A percentile compares a stretch with the other conserved stretches of the same genome.
These are phyloP conservation scores for Pulveroboletus sp. DNA, from an alignment of 768 basidiomycete species.

Conservation along the genomic window DNA sequence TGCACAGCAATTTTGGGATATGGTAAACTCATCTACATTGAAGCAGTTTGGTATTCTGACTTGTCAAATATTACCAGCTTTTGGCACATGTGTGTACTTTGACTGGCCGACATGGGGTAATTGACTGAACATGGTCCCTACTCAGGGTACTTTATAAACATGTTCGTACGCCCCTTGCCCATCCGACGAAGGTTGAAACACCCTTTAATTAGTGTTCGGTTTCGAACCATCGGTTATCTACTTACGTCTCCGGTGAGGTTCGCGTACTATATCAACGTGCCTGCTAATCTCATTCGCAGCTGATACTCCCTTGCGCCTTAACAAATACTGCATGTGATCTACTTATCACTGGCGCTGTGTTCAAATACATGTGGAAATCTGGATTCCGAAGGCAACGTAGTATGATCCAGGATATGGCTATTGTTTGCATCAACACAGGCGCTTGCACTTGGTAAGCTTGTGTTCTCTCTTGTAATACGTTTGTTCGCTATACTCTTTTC, in stretches of 20 bases:
- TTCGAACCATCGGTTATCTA: neutral
- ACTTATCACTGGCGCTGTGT: neutral
- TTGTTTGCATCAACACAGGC: conserved; percentile 13
- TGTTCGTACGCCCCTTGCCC: conserved; percentile 1
- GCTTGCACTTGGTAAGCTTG: conserved; percentile 9
- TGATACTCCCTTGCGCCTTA: neutral
- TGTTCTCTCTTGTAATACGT: neutral
- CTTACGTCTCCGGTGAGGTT: conserved; percentile 1
- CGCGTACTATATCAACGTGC: neutral
- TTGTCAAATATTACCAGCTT: neutral
- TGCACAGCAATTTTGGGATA: neutral
- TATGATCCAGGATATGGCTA: conserved; percentile 7
- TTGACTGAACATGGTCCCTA: neutral
- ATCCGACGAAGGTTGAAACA: neutral
- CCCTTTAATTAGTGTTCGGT: neutral
- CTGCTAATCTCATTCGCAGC: conserved; percentile 2
- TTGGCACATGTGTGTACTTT: conserved; percentile 9
- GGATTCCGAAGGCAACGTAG: conserved; percentile 9
- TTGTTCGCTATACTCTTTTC: neutral
- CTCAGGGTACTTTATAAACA: neutral
- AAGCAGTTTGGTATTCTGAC: neutral
- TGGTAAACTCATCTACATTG: neutral
- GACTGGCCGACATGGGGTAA: neutral
- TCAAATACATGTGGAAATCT: conserved; percentile 19
- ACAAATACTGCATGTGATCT: neutral